Conservation (phyloP, 2,329 filamentous ascomycete genomes). For the Fusarium equiseti region DNA sequence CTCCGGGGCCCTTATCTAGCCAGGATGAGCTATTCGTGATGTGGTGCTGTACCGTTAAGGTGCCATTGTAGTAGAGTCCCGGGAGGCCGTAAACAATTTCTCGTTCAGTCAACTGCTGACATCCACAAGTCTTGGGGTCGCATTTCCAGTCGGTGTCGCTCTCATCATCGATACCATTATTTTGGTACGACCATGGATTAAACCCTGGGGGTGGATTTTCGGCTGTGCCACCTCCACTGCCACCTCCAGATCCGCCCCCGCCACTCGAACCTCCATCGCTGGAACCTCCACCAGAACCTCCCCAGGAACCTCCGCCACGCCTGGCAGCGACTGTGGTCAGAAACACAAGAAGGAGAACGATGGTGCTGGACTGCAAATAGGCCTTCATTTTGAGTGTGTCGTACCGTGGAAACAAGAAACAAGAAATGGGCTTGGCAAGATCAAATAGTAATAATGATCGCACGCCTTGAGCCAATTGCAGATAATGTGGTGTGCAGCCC, state of each 20-base stretch:
- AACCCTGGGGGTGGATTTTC: background rate
- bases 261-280: too few species aligned
- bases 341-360: background rate
- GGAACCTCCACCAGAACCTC: background rate
- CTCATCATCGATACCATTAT: background rate
- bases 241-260: background rate
- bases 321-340: background rate
- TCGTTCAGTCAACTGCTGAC: background rate
- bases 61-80: background rate
- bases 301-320: background rate
- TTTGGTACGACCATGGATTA: background rate
- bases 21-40: background rate
- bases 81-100: background rate
- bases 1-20: background rate
- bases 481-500: background rate
- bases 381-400: background rate
- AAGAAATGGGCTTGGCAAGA: background rate
- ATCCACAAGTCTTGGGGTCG: background rate
- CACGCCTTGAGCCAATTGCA: background rate
- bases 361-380: background rate
- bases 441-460: accelerated
- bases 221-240: background rate
- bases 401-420: background rate
- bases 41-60: background rate
- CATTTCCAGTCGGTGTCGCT: background rate